Base-by-base conservation (phyloP, 1,284 basidiomycete genomes). In the Irpex lacteus region DNA sequence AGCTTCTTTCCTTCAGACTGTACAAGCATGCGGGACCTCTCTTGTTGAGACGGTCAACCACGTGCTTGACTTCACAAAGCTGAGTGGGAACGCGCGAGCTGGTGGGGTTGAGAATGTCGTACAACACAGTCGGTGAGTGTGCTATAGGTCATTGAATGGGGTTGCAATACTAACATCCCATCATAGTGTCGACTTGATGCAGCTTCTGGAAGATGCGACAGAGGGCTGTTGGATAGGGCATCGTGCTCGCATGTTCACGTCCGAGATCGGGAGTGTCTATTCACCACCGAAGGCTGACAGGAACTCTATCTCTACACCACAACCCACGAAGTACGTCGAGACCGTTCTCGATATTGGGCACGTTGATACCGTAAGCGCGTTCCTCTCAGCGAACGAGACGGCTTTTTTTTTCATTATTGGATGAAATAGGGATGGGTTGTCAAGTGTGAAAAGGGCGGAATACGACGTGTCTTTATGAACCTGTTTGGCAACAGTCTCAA, bases 211-310 rank as follows among this genome's bases (percentile, higher is more conserved):
- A 77, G 94, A 97, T 72, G 96, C 95, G 0, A 91, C 96, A 34
- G 96, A 98, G 72, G 95, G 95, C 26, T 96, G 94, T 69, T 98
- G 93, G 92, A 92, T 98, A 57, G 96, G 96, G 5, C 90, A 95
- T 72, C 88, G 92, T 55, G 95, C 95, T 2, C 85, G 94, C 44
- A 87, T 87, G 61, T 85, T 84, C 52, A 85, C 86, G 64, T 88
- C 88, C 26, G 94, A 91, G 65, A 95, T 98, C 66, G 96, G 96
- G 21, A 95, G 91, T 69, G 91, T 96, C 36, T 98, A 98, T 77
- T 94, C 95, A 2, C 94, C 94, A 3, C 91, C 86, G 13, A 84
- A 82, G 72, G 81, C 80, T 63, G 85, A 82, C 57, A 77, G 77
- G 9, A 78, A 77, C 63, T 72, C 77, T 59, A 69, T 77, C 69